These are phyloP conservation scores for Physocladia obscura DNA, from an alignment of 192 early-diverging fungal species.

Conservation along the genomic window DNA sequence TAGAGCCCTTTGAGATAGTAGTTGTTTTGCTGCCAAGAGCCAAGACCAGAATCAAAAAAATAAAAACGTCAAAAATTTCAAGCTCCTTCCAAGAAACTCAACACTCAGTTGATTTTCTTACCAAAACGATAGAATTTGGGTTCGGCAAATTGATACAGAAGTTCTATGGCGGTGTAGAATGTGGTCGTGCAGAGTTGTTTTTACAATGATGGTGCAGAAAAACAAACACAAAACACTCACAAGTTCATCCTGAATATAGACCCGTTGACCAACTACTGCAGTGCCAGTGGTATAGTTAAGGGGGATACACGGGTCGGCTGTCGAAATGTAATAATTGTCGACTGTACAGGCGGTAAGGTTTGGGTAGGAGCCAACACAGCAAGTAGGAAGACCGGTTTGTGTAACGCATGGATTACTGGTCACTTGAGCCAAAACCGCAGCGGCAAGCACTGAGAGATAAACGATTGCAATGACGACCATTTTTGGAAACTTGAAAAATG, in stretches of 20 bases:
- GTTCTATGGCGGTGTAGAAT: slow-evolving; percentile 1
- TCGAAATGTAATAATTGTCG: neutral
- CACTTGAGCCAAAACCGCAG: neutral
- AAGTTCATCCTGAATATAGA: slow-evolving; percentile 34
- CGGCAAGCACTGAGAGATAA: neutral
- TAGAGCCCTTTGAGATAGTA: slow-evolving; percentile 23
- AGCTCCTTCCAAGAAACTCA: slow-evolving; percentile 18
- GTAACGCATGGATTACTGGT: neutral
- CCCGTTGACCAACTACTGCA: slow-evolving; percentile 18
- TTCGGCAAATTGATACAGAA: slow-evolving; percentile 38
- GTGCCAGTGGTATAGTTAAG: no score
- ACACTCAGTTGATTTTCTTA: no score
- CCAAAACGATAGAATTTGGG: slow-evolving; percentile 19
- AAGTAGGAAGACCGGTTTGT: neutral
- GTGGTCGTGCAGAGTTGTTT: neutral
- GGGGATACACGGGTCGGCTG: neutral
- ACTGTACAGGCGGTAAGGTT: neutral
- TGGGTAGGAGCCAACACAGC: slow-evolving; percentile 6
- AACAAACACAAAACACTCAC: no score
- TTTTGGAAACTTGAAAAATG: no score
- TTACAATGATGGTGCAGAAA: no score
- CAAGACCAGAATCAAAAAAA: neutral
- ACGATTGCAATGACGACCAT: no score
- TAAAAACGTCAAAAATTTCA: neutral
- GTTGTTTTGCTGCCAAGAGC: slow-evolving; percentile 25